Evolutionary conservation across 108 stramenopile genomes (phyloP).

Genomic region (Nitzschia sp.): DNA sequence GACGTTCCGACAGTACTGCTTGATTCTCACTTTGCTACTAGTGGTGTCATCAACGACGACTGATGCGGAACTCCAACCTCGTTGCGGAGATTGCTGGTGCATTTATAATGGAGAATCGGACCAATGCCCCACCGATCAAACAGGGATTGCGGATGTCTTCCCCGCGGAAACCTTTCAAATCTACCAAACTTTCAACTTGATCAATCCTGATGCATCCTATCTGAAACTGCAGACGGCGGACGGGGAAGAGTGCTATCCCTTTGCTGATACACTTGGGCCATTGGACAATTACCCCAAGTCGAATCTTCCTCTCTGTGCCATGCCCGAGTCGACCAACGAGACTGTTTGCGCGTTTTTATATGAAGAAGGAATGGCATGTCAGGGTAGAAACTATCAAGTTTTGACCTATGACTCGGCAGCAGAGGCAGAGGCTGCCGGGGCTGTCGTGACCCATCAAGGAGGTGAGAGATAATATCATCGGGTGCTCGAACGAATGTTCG

Average conservation of each 20-base stretch:
- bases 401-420: constrained; percentile 14
- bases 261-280: constrained; percentile 23
- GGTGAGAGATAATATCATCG: constrained; percentile 16
- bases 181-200: constrained; percentile 3
- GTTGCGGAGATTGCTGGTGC: constrained; percentile 38
- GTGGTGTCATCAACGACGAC: too few relatives aligned
- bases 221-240: constrained; percentile 16
- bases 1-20: too few relatives aligned
- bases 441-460: constrained; percentile 30
- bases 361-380: constrained; percentile 16
- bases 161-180: background rate
- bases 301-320: constrained; percentile 15
- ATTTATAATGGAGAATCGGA: constrained; percentile 4
- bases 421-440: constrained; percentile 19
- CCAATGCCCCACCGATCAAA: constrained; percentile 18
- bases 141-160: constrained; percentile 23
- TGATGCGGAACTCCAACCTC: constrained; percentile 4
- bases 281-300: background rate
- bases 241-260: constrained; percentile 32
- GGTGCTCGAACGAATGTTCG: background rate
- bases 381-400: constrained; percentile 18
- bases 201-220: constrained; percentile 15
- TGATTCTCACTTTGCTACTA: too few relatives aligned
- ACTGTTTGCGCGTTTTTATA: constrained; percentile 32
- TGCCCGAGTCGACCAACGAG: background rate